phyloP scores from a whole-genome alignment of 1,284 basidiomycete genomes.

The Puccinia triticina region DNA sequence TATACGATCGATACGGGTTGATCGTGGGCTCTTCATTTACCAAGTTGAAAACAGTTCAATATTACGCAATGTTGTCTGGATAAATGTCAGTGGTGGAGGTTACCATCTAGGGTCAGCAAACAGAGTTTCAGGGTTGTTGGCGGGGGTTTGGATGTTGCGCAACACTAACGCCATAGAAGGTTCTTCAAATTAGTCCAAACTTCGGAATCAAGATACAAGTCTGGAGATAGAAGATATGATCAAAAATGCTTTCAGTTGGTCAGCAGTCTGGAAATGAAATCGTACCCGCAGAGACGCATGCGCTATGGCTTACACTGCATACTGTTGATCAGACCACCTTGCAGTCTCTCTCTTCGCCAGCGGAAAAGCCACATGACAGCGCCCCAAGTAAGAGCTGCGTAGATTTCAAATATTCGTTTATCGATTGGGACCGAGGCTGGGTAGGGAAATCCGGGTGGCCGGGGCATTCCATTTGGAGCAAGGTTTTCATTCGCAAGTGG shows the following conservation, averaged over 20 bases:
- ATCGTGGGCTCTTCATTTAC: not conserved
- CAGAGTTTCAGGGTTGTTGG: not conserved
- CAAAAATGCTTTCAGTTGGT: not conserved
- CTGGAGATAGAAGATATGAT: conserved; percentile 9
- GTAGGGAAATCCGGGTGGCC: conserved; percentile 60
- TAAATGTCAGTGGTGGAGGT: not conserved
- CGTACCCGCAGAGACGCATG: no score
- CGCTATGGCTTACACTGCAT: conserved; percentile 59
- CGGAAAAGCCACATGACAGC: conserved; percentile 96
- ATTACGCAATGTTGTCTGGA: not conserved
- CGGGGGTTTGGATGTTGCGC: not conserved
- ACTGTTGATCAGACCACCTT: conserved; percentile 77
- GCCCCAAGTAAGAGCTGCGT: conserved; percentile 90
- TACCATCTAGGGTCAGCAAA: not conserved
- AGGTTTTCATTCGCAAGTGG: conserved; percentile 56
- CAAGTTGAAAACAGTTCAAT: not conserved
- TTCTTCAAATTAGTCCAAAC: conserved; percentile 53
- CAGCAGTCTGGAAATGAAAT: not conserved
- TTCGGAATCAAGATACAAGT: conserved; percentile 52
- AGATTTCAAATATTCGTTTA: conserved; percentile 77
- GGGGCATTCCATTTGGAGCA: conserved; percentile 59
- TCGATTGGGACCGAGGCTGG: conserved; percentile 76
- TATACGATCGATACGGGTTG: not conserved
- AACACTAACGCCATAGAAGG: conserved; percentile 53
- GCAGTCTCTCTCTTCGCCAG: conserved; percentile 80